phyloP scores from a whole-genome alignment of 2,329 filamentous ascomycete species.

The Raffaelea deltoideospora region DNA sequence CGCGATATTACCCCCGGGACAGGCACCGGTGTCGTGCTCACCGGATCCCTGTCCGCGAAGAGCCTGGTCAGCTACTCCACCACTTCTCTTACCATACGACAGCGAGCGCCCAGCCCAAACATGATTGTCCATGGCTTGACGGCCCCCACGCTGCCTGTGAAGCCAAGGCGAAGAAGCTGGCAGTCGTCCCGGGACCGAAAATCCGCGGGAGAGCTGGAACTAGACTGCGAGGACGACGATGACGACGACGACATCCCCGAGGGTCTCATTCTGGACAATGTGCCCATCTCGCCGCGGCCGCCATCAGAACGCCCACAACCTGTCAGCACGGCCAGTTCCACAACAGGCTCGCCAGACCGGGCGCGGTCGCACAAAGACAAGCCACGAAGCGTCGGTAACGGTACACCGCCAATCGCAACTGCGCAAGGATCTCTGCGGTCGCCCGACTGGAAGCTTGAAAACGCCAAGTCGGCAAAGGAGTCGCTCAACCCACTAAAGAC shows the following conservation, averaged over 20 bases:
- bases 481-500: conserved; percentile 26
- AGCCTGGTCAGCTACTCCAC: conserved; percentile 35
- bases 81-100: conserved; percentile 24
- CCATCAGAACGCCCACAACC: conserved; percentile 33
- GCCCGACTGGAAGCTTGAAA: conserved; percentile 37
- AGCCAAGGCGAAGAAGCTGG: conserved; percentile 51
- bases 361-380: conserved; percentile 31
- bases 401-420: conserved; percentile 42
- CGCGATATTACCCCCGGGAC: too few species aligned
- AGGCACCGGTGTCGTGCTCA: too few species aligned
- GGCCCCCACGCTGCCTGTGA: conserved; percentile 22
- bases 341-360: conserved; percentile 37
- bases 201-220: conserved; percentile 54
- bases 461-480: too few species aligned
- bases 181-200: conserved; percentile 52
- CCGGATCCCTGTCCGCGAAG: too few species aligned
- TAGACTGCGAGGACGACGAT: conserved; percentile 62
- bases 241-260: conserved; percentile 68
- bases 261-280: conserved; percentile 64
- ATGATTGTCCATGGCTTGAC: conserved; percentile 25
- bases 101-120: conserved; percentile 34
- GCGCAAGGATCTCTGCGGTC: conserved; percentile 46
- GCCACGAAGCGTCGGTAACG: conserved; percentile 44
- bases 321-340: conserved; percentile 34
- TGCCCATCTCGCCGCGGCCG: conserved; percentile 64